These are phyloP conservation scores for Tulasnella sp. DNA, from an alignment of 768 basidiomycete species.

Conservation along the genomic window DNA sequence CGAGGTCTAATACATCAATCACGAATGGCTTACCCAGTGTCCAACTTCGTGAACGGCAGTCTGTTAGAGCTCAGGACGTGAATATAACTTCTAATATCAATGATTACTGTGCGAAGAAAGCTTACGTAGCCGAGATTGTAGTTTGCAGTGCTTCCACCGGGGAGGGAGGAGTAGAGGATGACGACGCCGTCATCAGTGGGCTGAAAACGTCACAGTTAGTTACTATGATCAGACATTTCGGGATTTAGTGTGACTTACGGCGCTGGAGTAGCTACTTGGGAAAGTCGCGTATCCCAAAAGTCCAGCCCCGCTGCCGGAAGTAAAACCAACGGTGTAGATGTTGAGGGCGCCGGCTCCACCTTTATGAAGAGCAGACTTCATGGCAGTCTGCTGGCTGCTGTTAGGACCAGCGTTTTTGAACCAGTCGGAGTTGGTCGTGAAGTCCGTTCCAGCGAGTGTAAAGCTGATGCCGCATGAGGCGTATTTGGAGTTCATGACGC, in stretches of 20 bases:
- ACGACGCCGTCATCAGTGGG: conserved; percentile 31
- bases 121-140: conserved; percentile 9
- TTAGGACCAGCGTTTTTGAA: conserved; percentile 20
- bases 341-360: conserved; percentile 25
- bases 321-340: conserved; percentile 26
- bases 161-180: conserved; percentile 25
- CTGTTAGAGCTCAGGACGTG: conserved; percentile 13
- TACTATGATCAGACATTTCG: not conserved
- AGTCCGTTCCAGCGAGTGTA: conserved; percentile 16
- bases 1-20: not conserved
- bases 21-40: conserved; percentile 24
- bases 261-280: conserved; percentile 19
- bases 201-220: not conserved
- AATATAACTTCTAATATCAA: not conserved
- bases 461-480: conserved; percentile 16
- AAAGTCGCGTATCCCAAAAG: conserved; percentile 31
- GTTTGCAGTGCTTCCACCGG: conserved; percentile 21
- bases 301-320: conserved; percentile 20
- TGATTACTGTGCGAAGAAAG: not conserved
- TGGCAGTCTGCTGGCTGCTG: conserved; percentile 25
- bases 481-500: conserved; percentile 17
- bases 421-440: conserved; percentile 20
- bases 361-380: conserved; percentile 29
- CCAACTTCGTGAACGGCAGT: conserved; percentile 31
- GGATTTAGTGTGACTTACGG: not conserved